Evolutionary conservation across 768 basidiomycete species (phyloP).

Genomic region (Sutorius australiensis): DNA sequence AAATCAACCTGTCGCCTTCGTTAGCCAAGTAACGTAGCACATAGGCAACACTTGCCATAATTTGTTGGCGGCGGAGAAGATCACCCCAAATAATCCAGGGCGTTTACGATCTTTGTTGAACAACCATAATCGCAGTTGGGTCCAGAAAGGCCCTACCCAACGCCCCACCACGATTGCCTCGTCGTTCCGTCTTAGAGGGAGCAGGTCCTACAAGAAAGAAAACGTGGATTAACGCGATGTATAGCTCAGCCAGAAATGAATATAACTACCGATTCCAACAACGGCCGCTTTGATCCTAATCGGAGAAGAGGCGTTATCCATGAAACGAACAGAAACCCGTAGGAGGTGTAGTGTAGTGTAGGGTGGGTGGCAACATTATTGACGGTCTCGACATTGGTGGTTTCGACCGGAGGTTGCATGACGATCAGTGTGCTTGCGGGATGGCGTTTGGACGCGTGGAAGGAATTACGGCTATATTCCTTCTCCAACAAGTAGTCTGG

Average conservation of each 20-base stretch:
- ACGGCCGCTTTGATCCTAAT: conserved; percentile 26
- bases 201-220: conserved; percentile 18
- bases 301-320: conserved; percentile 26
- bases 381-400: conserved; percentile 8
- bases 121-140: conserved; percentile 15
- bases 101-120: conserved; percentile 14
- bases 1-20: conserved; percentile 18
- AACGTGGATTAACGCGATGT: conserved; percentile 15
- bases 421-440: conserved; percentile 20
- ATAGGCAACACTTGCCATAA: conserved; percentile 12
- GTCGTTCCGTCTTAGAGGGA: conserved; percentile 25
- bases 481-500: conserved; percentile 1
- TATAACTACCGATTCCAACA: conserved; percentile 31
- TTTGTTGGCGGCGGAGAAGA: conserved; percentile 15
- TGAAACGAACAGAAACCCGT: conserved; percentile 21
- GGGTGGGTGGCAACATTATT: conserved; percentile 21
- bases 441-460: neutral
- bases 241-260: conserved; percentile 22
- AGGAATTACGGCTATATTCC: neutral
- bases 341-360: conserved; percentile 11
- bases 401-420: conserved; percentile 23
- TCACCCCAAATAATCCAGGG: conserved; percentile 15
- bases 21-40: neutral
- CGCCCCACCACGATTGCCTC: conserved; percentile 22
- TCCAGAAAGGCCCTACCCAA: conserved; percentile 26